A percentile compares a stretch with the other conserved stretches of the same genome.
Evolutionary conservation across 73 alveolate genomes (phyloP).

Genomic region (Effrenium voratum): DNA sequence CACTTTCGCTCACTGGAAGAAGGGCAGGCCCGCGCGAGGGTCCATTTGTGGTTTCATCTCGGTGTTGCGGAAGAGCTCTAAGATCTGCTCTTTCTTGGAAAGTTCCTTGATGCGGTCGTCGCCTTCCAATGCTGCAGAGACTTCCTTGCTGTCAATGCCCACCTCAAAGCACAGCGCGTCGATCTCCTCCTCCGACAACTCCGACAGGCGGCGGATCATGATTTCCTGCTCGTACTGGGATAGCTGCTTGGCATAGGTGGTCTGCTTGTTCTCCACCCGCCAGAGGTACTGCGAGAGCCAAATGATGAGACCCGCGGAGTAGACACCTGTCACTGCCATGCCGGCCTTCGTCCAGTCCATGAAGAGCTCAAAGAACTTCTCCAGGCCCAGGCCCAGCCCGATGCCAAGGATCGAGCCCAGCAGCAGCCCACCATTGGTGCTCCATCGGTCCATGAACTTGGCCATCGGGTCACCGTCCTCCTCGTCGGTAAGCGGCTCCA

Average conservation of each 20-base stretch:
- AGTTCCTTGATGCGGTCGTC: slow-evolving; percentile 89
- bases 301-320: slow-evolving; percentile 66
- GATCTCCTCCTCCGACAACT: slow-evolving; percentile 72
- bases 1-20: slow-evolving; percentile 66
- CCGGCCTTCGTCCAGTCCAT: not conserved
- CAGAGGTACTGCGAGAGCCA: slow-evolving; percentile 89
- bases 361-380: not conserved
- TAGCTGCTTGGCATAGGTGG: slow-evolving; percentile 93
- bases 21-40: slow-evolving; percentile 83
- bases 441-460: no score
- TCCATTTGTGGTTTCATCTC: slow-evolving; percentile 76
- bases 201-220: slow-evolving; percentile 82
- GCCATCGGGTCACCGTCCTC: no score
- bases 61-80: slow-evolving; percentile 78
- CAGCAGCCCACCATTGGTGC: slow-evolving; percentile 70
- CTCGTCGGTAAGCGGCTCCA: no score
- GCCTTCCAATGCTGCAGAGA: slow-evolving; percentile 24
- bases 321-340: slow-evolving; percentile 43
- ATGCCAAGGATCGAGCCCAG: slow-evolving; percentile 58
- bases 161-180: slow-evolving; percentile 86
- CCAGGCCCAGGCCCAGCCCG: slow-evolving; percentile 32
- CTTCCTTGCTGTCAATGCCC: slow-evolving; percentile 71
- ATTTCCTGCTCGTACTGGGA: slow-evolving; percentile 87
- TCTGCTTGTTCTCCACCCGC: slow-evolving; percentile 94
- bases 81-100: slow-evolving; percentile 70